Evolutionary conservation across 2,329 filamentous ascomycete species (phyloP).

Genomic region (Colletotrichum plurivorum): DNA sequence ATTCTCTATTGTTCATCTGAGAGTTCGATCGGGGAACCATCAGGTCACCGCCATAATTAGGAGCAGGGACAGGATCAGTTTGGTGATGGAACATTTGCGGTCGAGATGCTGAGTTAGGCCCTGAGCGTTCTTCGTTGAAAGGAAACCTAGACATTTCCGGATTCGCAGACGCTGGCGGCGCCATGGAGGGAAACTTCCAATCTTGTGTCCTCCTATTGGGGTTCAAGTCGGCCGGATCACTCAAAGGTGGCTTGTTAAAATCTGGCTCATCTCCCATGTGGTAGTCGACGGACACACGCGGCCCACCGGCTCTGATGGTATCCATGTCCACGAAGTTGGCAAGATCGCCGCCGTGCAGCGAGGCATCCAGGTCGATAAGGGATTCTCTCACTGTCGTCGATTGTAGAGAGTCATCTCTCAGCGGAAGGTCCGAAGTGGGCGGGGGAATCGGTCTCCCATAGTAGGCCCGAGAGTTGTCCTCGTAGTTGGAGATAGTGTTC

Average conservation of each 20-base stretch:
- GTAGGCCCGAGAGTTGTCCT: constrained; percentile 73
- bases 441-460: constrained; percentile 65
- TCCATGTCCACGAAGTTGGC: constrained; percentile 73
- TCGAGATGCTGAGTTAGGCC: constrained; percentile 52
- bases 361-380: constrained; percentile 75
- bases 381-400: constrained; percentile 70
- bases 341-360: constrained; percentile 68
- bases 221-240: constrained; percentile 70
- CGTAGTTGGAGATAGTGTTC: constrained; percentile 75
- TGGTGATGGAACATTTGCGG: constrained; percentile 65
- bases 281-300: constrained; percentile 64
- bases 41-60: constrained; percentile 40
- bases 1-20: constrained; percentile 51
- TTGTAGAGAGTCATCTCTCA: constrained; percentile 68
- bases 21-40: constrained; percentile 45
- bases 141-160: constrained; percentile 68
- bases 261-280: constrained; percentile 43
- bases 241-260: constrained; percentile 66
- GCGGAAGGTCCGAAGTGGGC: constrained; percentile 68
- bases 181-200: constrained; percentile 72
- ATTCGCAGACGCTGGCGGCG: constrained; percentile 66
- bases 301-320: constrained; percentile 68
- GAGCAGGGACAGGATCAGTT: constrained; percentile 62
- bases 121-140: constrained; percentile 49
- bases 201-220: constrained; percentile 66